Percentiles rank a stretch among this genome's conserved stretches.
These are phyloP conservation scores for Fusarium sp. DNA, from an alignment of 2,329 filamentous ascomycete genomes.

Conservation along the genomic window DNA sequence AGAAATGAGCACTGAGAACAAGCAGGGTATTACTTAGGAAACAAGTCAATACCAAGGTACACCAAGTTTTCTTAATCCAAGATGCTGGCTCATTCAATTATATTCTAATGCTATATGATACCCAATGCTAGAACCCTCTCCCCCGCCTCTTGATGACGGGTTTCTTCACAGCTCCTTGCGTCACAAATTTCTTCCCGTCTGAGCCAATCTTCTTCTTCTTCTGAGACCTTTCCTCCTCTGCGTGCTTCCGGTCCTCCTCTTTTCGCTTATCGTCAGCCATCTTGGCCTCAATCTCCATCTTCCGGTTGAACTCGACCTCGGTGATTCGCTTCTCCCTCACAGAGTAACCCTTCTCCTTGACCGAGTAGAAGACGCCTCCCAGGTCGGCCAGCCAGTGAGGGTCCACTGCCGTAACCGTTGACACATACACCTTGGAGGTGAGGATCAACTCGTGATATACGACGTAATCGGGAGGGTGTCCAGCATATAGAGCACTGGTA, in stretches of 20 bases:
- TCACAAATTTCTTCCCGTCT: conserved; percentile 67
- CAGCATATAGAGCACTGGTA: conserved; percentile 92
- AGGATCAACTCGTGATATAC: conserved; percentile 98
- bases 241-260: conserved; percentile 68
- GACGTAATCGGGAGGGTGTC: conserved; percentile 95
- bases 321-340: conserved; percentile 86
- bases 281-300: conserved; percentile 92
- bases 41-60: neutral
- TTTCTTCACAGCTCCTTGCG: conserved; percentile 72
- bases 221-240: conserved; percentile 59
- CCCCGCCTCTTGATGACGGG: conserved; percentile 68
- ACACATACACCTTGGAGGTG: conserved; percentile 98
- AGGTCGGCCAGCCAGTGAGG: conserved; percentile 97
- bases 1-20: neutral
- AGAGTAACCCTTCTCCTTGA: conserved; percentile 98
- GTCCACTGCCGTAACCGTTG: conserved; percentile 94
- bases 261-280: conserved; percentile 87
- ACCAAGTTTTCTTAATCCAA: neutral
- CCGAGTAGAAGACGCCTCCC: conserved; percentile 95
- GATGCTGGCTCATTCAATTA: neutral
- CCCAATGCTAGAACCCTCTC: conserved; percentile 60
- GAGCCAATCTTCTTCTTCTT: conserved; percentile 55
- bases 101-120: neutral
- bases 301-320: conserved; percentile 91
- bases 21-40: neutral